Percentiles rank a stretch among this genome's conserved stretches.
phyloP scores from a whole-genome alignment of 2,329 filamentous ascomycete species.

The Trichocomaceae sp. region DNA sequence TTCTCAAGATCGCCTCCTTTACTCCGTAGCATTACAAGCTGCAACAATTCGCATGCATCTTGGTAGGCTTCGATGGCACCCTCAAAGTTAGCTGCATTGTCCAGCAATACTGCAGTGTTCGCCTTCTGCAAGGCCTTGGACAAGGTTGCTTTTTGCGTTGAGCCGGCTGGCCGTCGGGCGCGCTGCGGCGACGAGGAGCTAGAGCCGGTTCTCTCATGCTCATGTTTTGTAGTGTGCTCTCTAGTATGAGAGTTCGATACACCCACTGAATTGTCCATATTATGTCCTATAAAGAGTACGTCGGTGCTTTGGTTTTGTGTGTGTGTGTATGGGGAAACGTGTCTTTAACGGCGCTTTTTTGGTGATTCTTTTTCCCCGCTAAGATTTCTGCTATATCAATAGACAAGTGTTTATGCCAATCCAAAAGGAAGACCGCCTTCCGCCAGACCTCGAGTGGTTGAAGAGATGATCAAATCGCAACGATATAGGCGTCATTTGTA shows the following conservation, averaged over 20 bases:
- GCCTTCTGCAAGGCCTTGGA: constrained; percentile 93
- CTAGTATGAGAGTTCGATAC: constrained; percentile 13
- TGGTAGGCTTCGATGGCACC: constrained; percentile 83
- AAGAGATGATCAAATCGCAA: neutral
- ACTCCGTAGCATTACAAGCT: constrained; percentile 80
- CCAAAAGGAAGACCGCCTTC: neutral
- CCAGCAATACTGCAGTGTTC: constrained; percentile 88
- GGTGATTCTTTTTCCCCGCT: neutral
- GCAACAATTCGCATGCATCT: constrained; percentile 81
- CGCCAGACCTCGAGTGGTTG: neutral
- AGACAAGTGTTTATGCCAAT: neutral
- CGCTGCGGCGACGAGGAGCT: constrained; percentile 20
- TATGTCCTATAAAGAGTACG: neutral
- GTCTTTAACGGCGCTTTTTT: neutral
- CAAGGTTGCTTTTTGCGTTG: constrained; percentile 88
- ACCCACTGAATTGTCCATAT: constrained; percentile 8
- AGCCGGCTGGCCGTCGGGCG: constrained; percentile 37
- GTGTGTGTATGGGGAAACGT: neutral
- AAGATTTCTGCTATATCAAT: neutral
- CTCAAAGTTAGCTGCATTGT: constrained; percentile 93
- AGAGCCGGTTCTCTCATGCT: constrained; percentile 20
- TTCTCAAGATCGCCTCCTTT: constrained; percentile 77
- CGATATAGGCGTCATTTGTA: neutral
- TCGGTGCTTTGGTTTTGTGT: neutral
- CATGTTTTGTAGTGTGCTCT: constrained; percentile 16